These are phyloP conservation scores for Cryptosporidium parvum DNA, from an alignment of 169 alveolate species.

Conservation along the genomic window DNA sequence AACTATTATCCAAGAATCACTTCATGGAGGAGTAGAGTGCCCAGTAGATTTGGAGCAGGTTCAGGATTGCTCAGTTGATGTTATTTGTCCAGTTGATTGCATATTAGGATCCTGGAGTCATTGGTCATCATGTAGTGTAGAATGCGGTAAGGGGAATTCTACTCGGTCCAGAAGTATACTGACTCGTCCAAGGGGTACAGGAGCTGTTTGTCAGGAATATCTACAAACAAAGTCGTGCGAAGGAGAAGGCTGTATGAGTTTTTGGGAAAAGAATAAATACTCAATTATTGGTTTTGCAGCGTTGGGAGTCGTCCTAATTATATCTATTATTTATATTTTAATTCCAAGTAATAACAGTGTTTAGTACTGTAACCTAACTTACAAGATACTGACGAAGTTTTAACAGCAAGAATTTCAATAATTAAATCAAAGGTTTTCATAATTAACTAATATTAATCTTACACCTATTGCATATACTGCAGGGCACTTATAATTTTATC, in stretches of 20 bases:
- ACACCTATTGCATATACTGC: neutral
- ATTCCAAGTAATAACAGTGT: slow-evolving; percentile 9
- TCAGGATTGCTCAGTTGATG: slow-evolving; percentile 67
- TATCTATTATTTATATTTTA: slow-evolving; percentile 46
- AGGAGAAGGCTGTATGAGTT: slow-evolving; percentile 42
- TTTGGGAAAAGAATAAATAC: slow-evolving; percentile 62
- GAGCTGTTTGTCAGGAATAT: slow-evolving; percentile 40
- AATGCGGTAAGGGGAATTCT: slow-evolving; percentile 79
- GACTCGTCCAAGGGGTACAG: slow-evolving; percentile 52
- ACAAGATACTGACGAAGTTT: neutral
- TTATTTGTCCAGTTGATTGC: slow-evolving; percentile 80
- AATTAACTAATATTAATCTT: neutral
- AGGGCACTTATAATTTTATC: neutral
- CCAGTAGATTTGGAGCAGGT: slow-evolving; percentile 53
- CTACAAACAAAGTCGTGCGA: slow-evolving; percentile 41
- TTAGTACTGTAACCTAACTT: neutral
- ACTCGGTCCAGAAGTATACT: slow-evolving; percentile 63
- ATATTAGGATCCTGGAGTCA: slow-evolving; percentile 79
- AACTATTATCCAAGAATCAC: slow-evolving; percentile 56
- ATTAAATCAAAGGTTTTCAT: neutral
- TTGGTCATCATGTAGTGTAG: slow-evolving; percentile 80
- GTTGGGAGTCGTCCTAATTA: neutral
- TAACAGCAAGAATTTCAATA: neutral
- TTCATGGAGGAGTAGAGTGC: slow-evolving; percentile 77
- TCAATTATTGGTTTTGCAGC: slow-evolving; percentile 20